Evolutionary conservation across 2,329 filamentous ascomycete genomes (phyloP).

Genomic region (Aspergillus fijiensis): DNA sequence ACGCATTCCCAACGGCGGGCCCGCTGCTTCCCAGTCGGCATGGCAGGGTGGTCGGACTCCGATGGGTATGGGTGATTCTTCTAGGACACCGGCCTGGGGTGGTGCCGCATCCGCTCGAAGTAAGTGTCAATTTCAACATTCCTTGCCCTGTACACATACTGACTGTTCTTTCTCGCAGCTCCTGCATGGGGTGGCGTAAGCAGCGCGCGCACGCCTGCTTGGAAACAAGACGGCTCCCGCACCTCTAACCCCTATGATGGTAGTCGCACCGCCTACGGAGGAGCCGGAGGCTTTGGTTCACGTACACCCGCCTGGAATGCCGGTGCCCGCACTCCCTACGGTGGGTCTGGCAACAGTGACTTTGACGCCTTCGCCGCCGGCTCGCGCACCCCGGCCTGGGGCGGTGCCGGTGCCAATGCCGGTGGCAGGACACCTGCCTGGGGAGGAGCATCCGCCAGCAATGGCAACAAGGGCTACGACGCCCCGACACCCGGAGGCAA

Average conservation of each 20-base stretch:
- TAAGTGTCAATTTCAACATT: conserved; percentile 46
- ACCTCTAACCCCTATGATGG: conserved; percentile 64
- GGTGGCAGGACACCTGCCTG: conserved; percentile 49
- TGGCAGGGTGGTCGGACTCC: conserved; percentile 72
- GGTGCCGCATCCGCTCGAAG: conserved; percentile 55
- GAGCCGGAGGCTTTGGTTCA: conserved; percentile 52
- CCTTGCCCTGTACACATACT: conserved; percentile 14
- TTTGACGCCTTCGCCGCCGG: conserved; percentile 66
- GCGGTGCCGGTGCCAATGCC: conserved; percentile 55
- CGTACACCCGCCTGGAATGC: conserved; percentile 78
- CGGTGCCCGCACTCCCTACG: conserved; percentile 69
- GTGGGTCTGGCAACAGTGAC: conserved; percentile 66
- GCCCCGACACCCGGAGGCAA: conserved; percentile 70
- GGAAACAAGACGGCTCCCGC: conserved; percentile 58
- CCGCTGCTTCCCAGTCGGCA: conserved; percentile 48
- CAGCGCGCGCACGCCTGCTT: conserved; percentile 52
- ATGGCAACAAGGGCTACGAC: conserved; percentile 56
- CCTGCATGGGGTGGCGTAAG: conserved; percentile 47
- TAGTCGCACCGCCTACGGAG: conserved; percentile 73
- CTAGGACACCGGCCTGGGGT: conserved; percentile 76
- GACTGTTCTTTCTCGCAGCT: conserved; percentile 27
- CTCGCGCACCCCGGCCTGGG: conserved; percentile 75
- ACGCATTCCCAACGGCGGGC: conserved; percentile 50
- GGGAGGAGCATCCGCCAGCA: conserved; percentile 32
- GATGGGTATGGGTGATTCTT: conserved; percentile 58